Percentiles rank a stretch among this genome's conserved stretches.
These are phyloP conservation scores for Nicotiana paniculata DNA, from an alignment of 257 asterid genomes.

Conservation along the genomic window DNA sequence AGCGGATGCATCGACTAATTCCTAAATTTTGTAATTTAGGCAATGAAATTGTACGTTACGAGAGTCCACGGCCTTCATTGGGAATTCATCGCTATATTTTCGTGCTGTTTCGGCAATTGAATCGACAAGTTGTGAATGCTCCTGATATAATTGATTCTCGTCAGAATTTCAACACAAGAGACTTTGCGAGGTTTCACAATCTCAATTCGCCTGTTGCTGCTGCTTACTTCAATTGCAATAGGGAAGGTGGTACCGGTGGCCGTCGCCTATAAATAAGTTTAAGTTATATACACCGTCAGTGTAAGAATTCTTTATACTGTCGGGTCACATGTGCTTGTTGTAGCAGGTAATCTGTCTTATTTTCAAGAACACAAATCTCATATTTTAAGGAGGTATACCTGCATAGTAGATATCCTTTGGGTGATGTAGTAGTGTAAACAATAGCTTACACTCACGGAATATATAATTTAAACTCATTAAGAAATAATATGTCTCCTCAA, in stretches of 20 bases:
- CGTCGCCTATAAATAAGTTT: neutral
- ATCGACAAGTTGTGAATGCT: neutral
- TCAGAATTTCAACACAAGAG: neutral
- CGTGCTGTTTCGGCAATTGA: constrained; percentile 1
- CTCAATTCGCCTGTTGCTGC: constrained; percentile 41
- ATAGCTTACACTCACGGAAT: no score
- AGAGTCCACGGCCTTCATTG: constrained; percentile 36
- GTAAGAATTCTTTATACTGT: no score
- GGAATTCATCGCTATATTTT: constrained; percentile 27
- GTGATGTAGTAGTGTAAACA: no score
- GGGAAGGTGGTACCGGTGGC: neutral
- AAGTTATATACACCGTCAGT: no score
- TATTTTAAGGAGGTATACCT: no score
- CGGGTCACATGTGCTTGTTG: no score
- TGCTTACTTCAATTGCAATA: constrained; percentile 24
- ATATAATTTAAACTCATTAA: no score
- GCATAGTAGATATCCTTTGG: no score
- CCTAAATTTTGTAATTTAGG: constrained; percentile 6
- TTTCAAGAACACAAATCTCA: no score
- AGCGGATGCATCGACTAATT: no score
- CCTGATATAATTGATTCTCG: neutral
- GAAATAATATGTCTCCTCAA: no score
- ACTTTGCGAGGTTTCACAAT: constrained; percentile 13
- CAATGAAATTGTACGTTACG: constrained; percentile 33
- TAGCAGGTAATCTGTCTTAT: no score